phyloP scores from a whole-genome alignment of 1,139 yeast genomes.

The Taphrina deformans region DNA sequence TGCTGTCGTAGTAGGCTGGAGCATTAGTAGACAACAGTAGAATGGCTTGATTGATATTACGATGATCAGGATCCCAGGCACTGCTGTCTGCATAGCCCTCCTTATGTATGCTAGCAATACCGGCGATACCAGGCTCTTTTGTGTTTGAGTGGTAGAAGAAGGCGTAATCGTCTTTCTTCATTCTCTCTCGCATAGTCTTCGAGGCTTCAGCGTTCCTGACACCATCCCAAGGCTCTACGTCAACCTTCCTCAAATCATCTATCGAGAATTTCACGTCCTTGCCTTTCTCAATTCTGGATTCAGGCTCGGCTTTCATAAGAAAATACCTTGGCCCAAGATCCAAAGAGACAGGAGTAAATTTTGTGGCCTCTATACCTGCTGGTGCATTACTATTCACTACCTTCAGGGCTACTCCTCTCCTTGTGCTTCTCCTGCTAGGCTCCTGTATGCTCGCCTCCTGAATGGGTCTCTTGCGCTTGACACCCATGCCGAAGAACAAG shows the following conservation, averaged over 20 bases:
- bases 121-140: constrained; percentile 56
- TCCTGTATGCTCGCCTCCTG: background rate
- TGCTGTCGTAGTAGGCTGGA: constrained; percentile 51
- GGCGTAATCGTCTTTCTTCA: constrained; percentile 52
- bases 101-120: constrained; percentile 48
- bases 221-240: constrained; percentile 56
- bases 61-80: constrained; percentile 37
- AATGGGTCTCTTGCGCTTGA: background rate
- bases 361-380: too few relatives aligned
- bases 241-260: constrained; percentile 48
- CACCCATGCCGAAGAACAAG: too few relatives aligned
- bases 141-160: constrained; percentile 59
- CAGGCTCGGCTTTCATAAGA: constrained; percentile 59
- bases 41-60: background rate
- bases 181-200: constrained; percentile 51
- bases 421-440: background rate
- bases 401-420: too few relatives aligned
- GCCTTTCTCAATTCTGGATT: constrained; percentile 52
- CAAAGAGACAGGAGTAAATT: too few relatives aligned
- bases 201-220: constrained; percentile 59
- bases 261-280: constrained; percentile 54
- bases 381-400: background rate
- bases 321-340: too few relatives aligned
- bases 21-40: constrained; percentile 43
- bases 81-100: constrained; percentile 50